Base-by-base conservation (phyloP, 805 yeast species). In the Teunomyces pallodes region DNA sequence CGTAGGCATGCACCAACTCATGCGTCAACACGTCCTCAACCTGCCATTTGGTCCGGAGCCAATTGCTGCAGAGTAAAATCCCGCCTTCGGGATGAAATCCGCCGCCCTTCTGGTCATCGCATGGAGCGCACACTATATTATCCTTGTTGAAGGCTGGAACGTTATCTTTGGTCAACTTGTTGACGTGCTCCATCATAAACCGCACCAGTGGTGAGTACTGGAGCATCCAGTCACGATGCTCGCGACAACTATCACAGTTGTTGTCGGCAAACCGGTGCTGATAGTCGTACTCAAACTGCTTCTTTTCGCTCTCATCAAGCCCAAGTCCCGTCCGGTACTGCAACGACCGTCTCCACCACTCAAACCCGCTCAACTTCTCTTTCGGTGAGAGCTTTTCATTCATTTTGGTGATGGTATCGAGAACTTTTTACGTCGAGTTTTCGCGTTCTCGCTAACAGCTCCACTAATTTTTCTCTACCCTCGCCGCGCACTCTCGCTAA, bases 21-120 rank as follows among this genome's bases (percentile, higher is more conserved):
- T 94, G 99, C 1, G 97, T 79, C 53, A 94, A 69, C 0, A 96
- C 88, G 60, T 94, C 98, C 62, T 92, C 97, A 49, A 90, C 67
- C 58, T 89, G 95, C 79, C 86, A 82, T 61, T 84, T 84, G 61
- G 83, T 83, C 40, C 73, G 69, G 36, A 89, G 75, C 67, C 90
- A 77, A 65, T 94, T 91, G 52, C 91, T 90, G 67, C 99, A 94
- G 5, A 94, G 67, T 49, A 90, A 72, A 24, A 94, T 84, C 2
- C 99, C 99, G 38, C 81, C 64, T 33, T 89, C 87, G 0, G 98
- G 97, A 61, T 91, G 90, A 66, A 86, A 94, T 2, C 99, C 99
- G 40, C 98, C 99, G 33, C 90, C 84, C 49, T 72, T 72, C 58
- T 84, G 81, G 52, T 88, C 96, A 53, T 86, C 89, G 65, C 99